These are phyloP conservation scores for Themeda triandra DNA, from an alignment of 176 grass and related monocot genomes.

Conservation along the genomic window DNA sequence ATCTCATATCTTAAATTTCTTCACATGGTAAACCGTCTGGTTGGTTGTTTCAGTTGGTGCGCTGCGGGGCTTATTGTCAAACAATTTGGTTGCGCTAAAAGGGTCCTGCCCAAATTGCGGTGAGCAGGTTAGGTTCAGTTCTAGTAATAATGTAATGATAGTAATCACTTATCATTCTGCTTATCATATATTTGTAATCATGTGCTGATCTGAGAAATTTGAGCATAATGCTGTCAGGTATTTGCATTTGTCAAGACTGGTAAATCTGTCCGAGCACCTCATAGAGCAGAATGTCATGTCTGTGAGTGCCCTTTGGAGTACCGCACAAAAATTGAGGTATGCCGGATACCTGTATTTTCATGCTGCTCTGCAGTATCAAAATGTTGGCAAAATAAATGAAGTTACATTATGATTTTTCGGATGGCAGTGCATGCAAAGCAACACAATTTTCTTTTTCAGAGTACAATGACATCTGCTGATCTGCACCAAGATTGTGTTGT, in stretches of 20 bases:
- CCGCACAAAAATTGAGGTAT: constrained; percentile 85
- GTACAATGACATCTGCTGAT: background rate
- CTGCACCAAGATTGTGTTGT: background rate
- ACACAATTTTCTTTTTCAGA: background rate
- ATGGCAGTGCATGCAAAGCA: background rate
- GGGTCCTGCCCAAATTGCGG: constrained; percentile 90
- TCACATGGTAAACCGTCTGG: background rate
- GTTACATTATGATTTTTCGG: background rate
- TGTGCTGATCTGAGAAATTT: background rate
- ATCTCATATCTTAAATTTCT: background rate
- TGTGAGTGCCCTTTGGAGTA: constrained; percentile 80
- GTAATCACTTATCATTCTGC: background rate
- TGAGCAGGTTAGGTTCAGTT: constrained; percentile 68
- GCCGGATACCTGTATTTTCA: background rate
- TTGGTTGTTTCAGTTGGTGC: constrained; percentile 57
- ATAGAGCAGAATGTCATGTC: constrained; percentile 93
- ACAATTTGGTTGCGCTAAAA: constrained; percentile 89
- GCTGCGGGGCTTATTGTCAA: constrained; percentile 59
- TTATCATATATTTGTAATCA: background rate
- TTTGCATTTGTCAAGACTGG: constrained; percentile 90
- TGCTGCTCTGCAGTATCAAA: background rate
- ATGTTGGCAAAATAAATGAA: background rate
- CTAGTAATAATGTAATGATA: background rate
- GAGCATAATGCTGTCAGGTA: constrained; percentile 48
- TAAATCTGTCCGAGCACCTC: constrained; percentile 52